Base-by-base conservation (phyloP, 768 basidiomycete genomes). In the Calvatia gigantea region DNA sequence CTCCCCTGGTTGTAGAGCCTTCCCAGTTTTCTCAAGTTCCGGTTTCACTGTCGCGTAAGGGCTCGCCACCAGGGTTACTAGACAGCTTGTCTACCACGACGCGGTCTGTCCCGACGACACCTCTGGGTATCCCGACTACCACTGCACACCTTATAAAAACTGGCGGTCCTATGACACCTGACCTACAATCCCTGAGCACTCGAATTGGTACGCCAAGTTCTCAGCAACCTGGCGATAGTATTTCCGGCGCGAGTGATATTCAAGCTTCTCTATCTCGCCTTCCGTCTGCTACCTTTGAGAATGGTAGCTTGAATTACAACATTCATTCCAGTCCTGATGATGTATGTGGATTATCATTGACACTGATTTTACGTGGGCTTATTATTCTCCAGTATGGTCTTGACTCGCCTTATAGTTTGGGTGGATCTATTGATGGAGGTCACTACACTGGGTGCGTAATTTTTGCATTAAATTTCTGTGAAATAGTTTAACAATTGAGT, bases 81-180 rank as follows among this genome's bases (percentile, higher is more conserved):
- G 89, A 91, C 51, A 75, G 73, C 50, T 68, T 89, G 51, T 79
- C 79, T 32, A 72, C 75, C 32, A 77, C 84, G 29, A 82, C 87
- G 29, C 86, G 90, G 54, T 93, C 91, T 37, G 91, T 93, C 19
- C 91, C 91, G 45, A 89, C 88, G 1, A 92, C 91, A 2, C 91
- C 91, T 19, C 69, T 91, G 6, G 82, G 80, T 8, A 70, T 86
- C n/a, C 61, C 82, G 12, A 77, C 75, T 41, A 75, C 75, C 38
- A 69, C 70, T 4, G 63, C 73, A 9, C 78, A 80, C 65, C 68
- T 87, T 41, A 64, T 84, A 59, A 89, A 87, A 72, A 79, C 84
- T 3, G 84, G 82, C 32, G 85, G 85, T 6, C 88, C 90, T 15
- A 76, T 81, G 32, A 81, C 81, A 35, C 81, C 79, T 14, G 87